Base-by-base conservation (phyloP, 495 filamentous ascomycete genomes). In the Cercophora sp. region DNA sequence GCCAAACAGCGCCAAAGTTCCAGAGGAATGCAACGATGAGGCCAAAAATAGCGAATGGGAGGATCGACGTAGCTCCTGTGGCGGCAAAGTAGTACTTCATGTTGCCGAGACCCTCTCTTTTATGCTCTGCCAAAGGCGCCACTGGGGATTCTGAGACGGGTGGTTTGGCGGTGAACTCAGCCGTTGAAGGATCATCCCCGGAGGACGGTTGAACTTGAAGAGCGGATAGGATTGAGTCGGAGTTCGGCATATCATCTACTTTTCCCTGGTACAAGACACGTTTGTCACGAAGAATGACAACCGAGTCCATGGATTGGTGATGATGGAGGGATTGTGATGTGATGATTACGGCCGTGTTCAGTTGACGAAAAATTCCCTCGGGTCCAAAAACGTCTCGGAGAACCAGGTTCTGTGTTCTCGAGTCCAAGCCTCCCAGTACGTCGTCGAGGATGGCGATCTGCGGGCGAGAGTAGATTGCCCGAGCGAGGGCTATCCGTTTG, bases 401-500 rank as follows among this genome's bases (percentile, higher is more conserved):
- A 1, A 44, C 3, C 11, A 2, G 19, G 2, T 20, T 1, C n/a
- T 25, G 19, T 13, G 40, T 44, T n/a, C 13, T 44, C 13, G 40
- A 25, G 20, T 44, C 40, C 4, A 44, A 23, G 40, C 40, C 40
- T 4, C 80, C 83, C 10, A 90, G 67, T 4, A 86, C 80, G 58
- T 89, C 86, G 58, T 90, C 86, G 4, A 90, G 73, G 5, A 88
- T 63, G 16, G 89, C 62, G 11, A 86, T 8, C 3, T 8, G 23
- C 10, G 9, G 15, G 4, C 25, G 77, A 2, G 76, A 78, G 10
- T 89, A 90, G 2, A 88, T 71, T 1, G 86, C 86, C 47, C 86
- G 75, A 18, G 86, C 86, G 1, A 90, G 70, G 8, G 83, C 80
- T 20, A 87, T 73, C 11, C 86, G 74, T 66, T 85, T 85, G 42